These are phyloP conservation scores for Hericium rajendrae DNA, from an alignment of 768 basidiomycete genomes.

Conservation along the genomic window DNA sequence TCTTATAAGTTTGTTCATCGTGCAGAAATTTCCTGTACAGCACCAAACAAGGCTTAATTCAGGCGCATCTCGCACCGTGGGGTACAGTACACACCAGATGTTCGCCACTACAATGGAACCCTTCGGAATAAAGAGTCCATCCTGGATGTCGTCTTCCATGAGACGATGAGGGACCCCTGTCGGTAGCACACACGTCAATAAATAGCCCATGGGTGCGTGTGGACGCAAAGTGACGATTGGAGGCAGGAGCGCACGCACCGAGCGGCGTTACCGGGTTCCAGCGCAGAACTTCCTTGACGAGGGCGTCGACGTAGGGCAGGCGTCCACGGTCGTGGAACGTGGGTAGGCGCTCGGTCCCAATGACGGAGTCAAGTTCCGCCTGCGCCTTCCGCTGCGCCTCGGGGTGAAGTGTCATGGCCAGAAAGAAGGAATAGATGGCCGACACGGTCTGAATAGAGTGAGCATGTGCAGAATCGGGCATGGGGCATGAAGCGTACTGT, in stretches of 20 bases:
- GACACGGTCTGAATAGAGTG: constrained; percentile 13
- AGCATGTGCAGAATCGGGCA: background rate
- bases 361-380: constrained; percentile 19
- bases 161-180: constrained; percentile 15
- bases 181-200: background rate
- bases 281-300: constrained; percentile 18
- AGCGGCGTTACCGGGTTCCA: constrained; percentile 16
- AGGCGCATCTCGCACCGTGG: no score
- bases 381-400: constrained; percentile 19
- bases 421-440: constrained; percentile 19
- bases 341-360: constrained; percentile 20
- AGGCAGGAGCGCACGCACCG: constrained; percentile 2
- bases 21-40: background rate
- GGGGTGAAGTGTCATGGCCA: constrained; percentile 22
- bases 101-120: constrained; percentile 19
- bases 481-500: constrained; percentile 6
- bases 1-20: background rate
- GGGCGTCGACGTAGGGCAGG: constrained; percentile 19
- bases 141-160: constrained; percentile 22
- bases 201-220: background rate
- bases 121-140: constrained; percentile 26
- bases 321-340: constrained; percentile 12
- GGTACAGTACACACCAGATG: constrained; percentile 10
- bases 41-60: no score
- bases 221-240: background rate